Conservation (phyloP, 805 yeast genomes). For the Saturnispora sekii region DNA sequence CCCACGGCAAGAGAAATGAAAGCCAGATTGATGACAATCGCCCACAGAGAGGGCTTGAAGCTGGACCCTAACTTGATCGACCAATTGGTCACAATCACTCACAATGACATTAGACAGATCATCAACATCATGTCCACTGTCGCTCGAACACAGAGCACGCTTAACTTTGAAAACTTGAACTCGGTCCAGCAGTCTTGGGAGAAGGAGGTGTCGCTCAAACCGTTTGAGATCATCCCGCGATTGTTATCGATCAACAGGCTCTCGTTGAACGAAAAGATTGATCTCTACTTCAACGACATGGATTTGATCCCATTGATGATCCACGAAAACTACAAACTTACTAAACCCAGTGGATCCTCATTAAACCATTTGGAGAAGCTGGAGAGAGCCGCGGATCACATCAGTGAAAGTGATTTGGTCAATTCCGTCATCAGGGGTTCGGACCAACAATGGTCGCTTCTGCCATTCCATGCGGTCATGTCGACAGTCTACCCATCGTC, state of each 20-base stretch:
- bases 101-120: conserved; percentile 89
- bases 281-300: conserved; percentile 85
- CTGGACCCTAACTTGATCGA: conserved; percentile 75
- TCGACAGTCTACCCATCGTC: conserved; percentile 78
- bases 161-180: conserved; percentile 56
- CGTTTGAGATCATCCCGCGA: conserved; percentile 78
- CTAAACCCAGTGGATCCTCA: conserved; percentile 45
- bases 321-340: conserved; percentile 79
- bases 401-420: conserved; percentile 76
- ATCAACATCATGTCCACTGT: conserved; percentile 82
- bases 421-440: conserved; percentile 78
- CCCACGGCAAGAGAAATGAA: conserved; percentile 78
- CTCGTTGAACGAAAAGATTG: conserved; percentile 71
- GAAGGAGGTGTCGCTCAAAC: conserved; percentile 82
- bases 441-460: conserved; percentile 88
- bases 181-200: conserved; percentile 67
- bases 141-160: conserved; percentile 55
- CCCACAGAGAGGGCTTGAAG: conserved; percentile 72
- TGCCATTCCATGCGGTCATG: conserved; percentile 84
- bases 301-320: conserved; percentile 94
- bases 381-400: conserved; percentile 75
- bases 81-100: conserved; percentile 73
- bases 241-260: conserved; percentile 52
- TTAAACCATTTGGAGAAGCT: conserved; percentile 49
- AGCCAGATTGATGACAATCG: conserved; percentile 82